Percentiles rank a stretch among this genome's conserved stretches.
Conservation (phyloP, 2,329 filamentous ascomycete species). For the Parasarocladium wereldwijsianum region DNA sequence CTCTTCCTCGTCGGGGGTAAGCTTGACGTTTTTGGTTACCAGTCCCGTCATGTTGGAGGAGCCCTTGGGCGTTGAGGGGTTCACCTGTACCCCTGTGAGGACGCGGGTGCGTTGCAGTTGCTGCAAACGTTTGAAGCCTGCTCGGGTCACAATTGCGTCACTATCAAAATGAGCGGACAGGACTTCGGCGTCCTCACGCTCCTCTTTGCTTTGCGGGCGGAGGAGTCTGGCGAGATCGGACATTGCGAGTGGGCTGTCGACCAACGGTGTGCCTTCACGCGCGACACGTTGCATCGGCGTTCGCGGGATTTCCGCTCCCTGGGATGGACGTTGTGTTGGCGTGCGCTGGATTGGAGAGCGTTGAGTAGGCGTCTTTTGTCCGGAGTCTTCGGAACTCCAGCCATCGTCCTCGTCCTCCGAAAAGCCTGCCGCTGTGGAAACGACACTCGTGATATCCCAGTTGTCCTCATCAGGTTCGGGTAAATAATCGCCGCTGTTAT, state of each 20-base stretch:
- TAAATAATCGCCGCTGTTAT: slow-evolving; percentile 66
- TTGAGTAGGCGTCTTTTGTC: slow-evolving; percentile 62
- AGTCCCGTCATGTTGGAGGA: too few species aligned
- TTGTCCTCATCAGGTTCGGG: slow-evolving; percentile 39
- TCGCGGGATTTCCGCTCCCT: too few species aligned
- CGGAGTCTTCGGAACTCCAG: slow-evolving; percentile 34
- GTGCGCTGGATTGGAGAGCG: slow-evolving; percentile 28
- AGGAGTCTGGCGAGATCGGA: slow-evolving; percentile 65
- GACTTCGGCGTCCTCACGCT: slow-evolving; percentile 66
- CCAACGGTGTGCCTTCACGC: slow-evolving; percentile 41
- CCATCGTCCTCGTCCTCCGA: slow-evolving; percentile 22
- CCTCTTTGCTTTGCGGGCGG: slow-evolving; percentile 62
- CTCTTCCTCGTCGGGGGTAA: slow-evolving; percentile 44
- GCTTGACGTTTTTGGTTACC: slow-evolving; percentile 19
- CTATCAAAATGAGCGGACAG: slow-evolving; percentile 67
- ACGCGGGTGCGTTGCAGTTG: slow-evolving; percentile 58
- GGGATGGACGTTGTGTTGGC: too few species aligned
- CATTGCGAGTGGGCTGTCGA: slow-evolving; percentile 50
- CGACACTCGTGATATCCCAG: slow-evolving; percentile 65
- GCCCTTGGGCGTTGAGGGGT: slow-evolving; percentile 10
- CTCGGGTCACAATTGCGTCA: slow-evolving; percentile 64
- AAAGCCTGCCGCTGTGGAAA: slow-evolving; percentile 38
- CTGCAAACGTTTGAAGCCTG: slow-evolving; percentile 54
- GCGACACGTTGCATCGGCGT: too few species aligned
- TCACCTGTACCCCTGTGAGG: too few species aligned